Base-by-base conservation (phyloP, 139 green algal species). In the Desmodesmus armatus region DNA sequence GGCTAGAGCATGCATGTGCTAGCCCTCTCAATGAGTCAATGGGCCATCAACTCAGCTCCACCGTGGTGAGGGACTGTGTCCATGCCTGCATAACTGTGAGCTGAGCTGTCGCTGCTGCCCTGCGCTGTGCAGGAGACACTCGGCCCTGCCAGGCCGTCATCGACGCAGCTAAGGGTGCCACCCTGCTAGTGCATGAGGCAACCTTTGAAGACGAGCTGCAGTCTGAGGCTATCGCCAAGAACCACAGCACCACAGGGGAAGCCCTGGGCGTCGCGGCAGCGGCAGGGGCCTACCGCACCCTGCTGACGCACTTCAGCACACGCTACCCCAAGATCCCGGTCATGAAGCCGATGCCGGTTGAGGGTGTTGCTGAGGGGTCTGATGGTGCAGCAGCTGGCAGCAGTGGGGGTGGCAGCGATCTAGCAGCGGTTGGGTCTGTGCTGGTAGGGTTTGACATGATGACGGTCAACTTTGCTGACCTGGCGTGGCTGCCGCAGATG, bases 291-390 rank as follows among this genome's bases (percentile, higher is more conserved):
- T 98, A 96, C 87, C 91, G 96, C n/a, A 97, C 91, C 9, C 81
- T 99, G 35, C 90, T 99, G 55, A 99, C 98, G 1, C 98, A 99
- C 90, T 99, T 99, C 92, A 96, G 90, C 75, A 95, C 97, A 80
- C 91, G 98, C 63, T 98, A 98, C 87, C 95, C 96, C 29, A 98
- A 96, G 78, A 90, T 98, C 39, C 95, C 95, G 0, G 88, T 94
- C 43, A 86, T 97, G 49, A 71, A 58, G 15, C 58, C 77, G 1
- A 39, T 58, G 1, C 62, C 3, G 47, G 60, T 43, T 44, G 44
- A 17, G 4, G 74, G 25, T 3, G 29, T 0, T 51, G 65, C 44
- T 5, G 33, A 15, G 3, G 78, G 3, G 15, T 44, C 19, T 47
- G 74, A 40, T 11, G 29, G 33, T 35, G 51, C 27, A 53, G n/a